phyloP scores from a whole-genome alignment of 2,329 filamentous ascomycete genomes.

The Byssochlamys sp. region DNA sequence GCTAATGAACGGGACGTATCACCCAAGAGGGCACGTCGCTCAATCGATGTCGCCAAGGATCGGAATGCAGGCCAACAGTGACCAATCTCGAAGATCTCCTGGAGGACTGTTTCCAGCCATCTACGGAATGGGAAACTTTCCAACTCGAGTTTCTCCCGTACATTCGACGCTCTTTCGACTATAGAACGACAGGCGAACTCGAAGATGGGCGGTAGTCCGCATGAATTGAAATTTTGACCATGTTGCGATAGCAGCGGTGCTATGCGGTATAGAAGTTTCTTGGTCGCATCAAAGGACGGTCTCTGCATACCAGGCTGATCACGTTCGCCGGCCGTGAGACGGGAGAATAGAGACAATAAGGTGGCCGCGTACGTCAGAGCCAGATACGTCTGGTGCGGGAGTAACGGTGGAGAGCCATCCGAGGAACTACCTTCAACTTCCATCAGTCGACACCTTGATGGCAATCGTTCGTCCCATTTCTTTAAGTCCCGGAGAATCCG shows the following conservation, averaged over 20 bases:
- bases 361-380: constrained; percentile 28
- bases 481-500: constrained; percentile 28
- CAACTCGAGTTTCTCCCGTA: constrained; percentile 20
- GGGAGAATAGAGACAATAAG: constrained; percentile 27
- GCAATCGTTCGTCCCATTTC: constrained; percentile 28
- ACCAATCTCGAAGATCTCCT: constrained; percentile 17
- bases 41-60: constrained; percentile 20
- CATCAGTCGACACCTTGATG: constrained; percentile 28
- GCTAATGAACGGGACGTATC: neutral
- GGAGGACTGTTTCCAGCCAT: constrained; percentile 25
- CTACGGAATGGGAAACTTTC: constrained; percentile 25
- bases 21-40: constrained; percentile 15
- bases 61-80: constrained; percentile 26
- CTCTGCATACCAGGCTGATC: constrained; percentile 21
- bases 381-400: constrained; percentile 33
- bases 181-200: constrained; percentile 29
- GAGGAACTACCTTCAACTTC: constrained; percentile 27
- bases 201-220: constrained; percentile 29
- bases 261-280: constrained; percentile 27
- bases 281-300: constrained; percentile 25
- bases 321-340: constrained; percentile 22
- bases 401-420: constrained; percentile 25
- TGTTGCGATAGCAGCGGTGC: constrained; percentile 28
- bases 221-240: constrained; percentile 28
- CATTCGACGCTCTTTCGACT: constrained; percentile 22